Conservation (phyloP, 192 early-diverging fungal species). For the Umbelopsis vinacea region DNA sequence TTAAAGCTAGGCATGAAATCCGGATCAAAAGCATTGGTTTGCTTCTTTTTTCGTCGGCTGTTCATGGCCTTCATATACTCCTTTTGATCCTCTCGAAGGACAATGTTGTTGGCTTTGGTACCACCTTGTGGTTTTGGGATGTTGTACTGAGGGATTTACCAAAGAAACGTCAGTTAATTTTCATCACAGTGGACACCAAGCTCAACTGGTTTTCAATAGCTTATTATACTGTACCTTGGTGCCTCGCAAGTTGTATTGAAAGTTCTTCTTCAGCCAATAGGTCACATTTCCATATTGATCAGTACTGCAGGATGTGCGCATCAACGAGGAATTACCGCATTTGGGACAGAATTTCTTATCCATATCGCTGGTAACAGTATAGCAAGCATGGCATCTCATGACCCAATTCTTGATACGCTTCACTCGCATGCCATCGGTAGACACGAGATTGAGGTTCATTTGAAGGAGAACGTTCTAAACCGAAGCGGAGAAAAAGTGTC, state of each 20-base stretch:
- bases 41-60: conserved; percentile 52
- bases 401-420: conserved; percentile 84
- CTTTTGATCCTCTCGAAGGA: conserved; percentile 90
- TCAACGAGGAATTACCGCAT: conserved; percentile 89
- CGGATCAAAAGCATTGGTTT: conserved; percentile 67
- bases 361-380: conserved; percentile 82
- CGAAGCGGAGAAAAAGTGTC: not conserved
- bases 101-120: conserved; percentile 71
- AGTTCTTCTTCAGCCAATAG: conserved; percentile 90
- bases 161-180: conserved; percentile 12
- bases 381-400: conserved; percentile 92
- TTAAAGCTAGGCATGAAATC: conserved; percentile 63
- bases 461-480: conserved; percentile 86
- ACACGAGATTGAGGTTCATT: conserved; percentile 86
- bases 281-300: conserved; percentile 79
- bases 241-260: conserved; percentile 87
- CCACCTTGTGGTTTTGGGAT: conserved; percentile 87
- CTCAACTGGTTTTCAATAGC: too few species aligned
- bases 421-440: conserved; percentile 82
- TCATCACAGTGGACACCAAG: not conserved
- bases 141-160: conserved; percentile 58
- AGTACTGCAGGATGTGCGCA: conserved; percentile 79
- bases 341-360: conserved; percentile 89
- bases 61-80: conserved; percentile 75
- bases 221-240: conserved; percentile 65